phyloP scores from a whole-genome alignment of 148 eudicot species.

The Nepenthes mirabilis region DNA sequence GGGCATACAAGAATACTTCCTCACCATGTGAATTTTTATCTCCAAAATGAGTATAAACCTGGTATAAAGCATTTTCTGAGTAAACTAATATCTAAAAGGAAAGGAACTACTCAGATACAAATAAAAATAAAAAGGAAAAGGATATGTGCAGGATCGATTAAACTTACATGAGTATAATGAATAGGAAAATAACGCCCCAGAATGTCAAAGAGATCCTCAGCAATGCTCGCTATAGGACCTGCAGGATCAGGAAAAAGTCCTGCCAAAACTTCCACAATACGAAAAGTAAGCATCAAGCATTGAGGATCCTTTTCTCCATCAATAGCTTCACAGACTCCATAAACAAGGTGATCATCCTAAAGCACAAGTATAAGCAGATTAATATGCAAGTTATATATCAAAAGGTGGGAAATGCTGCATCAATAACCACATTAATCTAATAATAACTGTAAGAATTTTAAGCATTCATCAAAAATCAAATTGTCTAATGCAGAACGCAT shows the following conservation, averaged over 20 bases:
- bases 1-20: too few species aligned
- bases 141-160: too few species aligned
- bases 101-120: too few species aligned
- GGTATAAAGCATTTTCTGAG: too few species aligned
- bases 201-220: slow-evolving; percentile 70
- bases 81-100: too few species aligned
- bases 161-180: slow-evolving; percentile 86
- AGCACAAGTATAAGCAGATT: slow-evolving; percentile 2
- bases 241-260: slow-evolving; percentile 39
- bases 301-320: slow-evolving; percentile 93
- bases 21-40: too few species aligned
- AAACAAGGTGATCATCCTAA: slow-evolving; percentile 64
- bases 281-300: slow-evolving; percentile 62
- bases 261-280: slow-evolving; percentile 53
- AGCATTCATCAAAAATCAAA: too few species aligned
- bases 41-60: too few species aligned
- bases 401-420: not conserved
- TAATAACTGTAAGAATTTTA: too few species aligned
- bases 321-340: slow-evolving; percentile 75
- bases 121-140: not conserved
- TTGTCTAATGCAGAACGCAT: too few species aligned
- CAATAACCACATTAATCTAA: not conserved
- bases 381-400: not conserved
- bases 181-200: slow-evolving; percentile 83
- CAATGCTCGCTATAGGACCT: slow-evolving; percentile 59